Evolutionary conservation across 257 asterid genomes (phyloP), one percentile per base, ranked within the genome.

Genomic region (Ilex aquifolium): DNA sequence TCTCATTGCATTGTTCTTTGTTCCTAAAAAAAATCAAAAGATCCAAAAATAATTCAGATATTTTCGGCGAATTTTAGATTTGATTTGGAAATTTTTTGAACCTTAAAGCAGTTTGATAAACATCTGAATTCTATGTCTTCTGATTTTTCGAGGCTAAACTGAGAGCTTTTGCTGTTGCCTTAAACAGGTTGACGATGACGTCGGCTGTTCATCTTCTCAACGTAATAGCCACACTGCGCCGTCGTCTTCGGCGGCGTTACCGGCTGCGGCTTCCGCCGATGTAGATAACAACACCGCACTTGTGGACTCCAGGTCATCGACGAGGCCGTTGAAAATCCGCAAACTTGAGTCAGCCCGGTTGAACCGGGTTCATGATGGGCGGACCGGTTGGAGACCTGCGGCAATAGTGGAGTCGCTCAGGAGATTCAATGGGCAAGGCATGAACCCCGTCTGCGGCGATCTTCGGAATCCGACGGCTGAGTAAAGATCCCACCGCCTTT

Each of bases 141-240:
- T 49, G 54, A 49, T 12, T 49, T 48, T 8, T 56, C 60, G 44
- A 12, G 7, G 12, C 51, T 48, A 36, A 58, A 17, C 44, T 10
- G 30, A 56, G 46, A 56, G 50, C 4, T 40, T 61, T 44, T 59
- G 39, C 32, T 61, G 56, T 21, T 29, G 32, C 42, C 61, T 68
- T 17, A 42, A 21, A 66, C 65, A 80, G 83, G 73, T 65, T 4
- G 76, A 73, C 61, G 70, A 68, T 4, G 76, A 73, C 59, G 70
- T 13, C 11, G 39, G 70, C 59, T 49, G 69, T 36, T 48, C 73
- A 3, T 71, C 68, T 2, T 60, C 65, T 63, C 13, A 50, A 32
- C 52, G 13, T 16, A 54, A 60, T 1, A 44, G 51, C 58, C 32
- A 54, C 36, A 11, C 40, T 40, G 50, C 75, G 53, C 62, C 65